Evolutionary conservation across 2,329 filamentous ascomycete species (phyloP).

Genomic region (Cercospora canescens): DNA sequence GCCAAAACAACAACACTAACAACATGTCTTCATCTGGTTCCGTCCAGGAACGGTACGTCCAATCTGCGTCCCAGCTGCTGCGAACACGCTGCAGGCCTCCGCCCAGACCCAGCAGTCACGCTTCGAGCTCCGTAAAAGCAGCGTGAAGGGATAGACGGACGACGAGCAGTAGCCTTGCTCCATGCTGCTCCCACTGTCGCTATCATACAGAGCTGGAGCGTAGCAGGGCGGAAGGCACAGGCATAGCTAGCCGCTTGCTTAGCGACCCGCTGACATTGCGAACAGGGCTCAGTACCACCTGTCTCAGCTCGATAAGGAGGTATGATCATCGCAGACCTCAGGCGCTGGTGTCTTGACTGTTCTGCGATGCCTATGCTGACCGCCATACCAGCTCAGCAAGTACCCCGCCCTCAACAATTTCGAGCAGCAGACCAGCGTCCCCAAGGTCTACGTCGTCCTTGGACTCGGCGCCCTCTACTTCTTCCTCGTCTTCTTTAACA

Average conservation of each 20-base stretch:
- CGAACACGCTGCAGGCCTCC: not conserved
- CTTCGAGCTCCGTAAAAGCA: not conserved
- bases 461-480: slow-evolving; percentile 79
- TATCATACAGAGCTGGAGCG: not conserved
- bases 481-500: slow-evolving; percentile 91
- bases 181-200: not conserved
- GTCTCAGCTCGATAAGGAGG: slow-evolving; percentile 79
- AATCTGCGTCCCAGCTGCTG: not conserved
- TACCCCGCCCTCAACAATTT: slow-evolving; percentile 82
- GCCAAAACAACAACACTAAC: not conserved
- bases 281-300: slow-evolving; percentile 57
- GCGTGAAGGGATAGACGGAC: not conserved
- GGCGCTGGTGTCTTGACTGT: not conserved
- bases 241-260: slow-evolving; percentile 7
- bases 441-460: slow-evolving; percentile 82
- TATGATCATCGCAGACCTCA: slow-evolving; percentile 37
- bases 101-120: not conserved
- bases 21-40: slow-evolving; percentile 20
- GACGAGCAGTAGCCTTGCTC: not conserved
- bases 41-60: slow-evolving; percentile 30
- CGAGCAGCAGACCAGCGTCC: slow-evolving; percentile 78
- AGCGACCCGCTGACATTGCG: slow-evolving; percentile 16
- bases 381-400: slow-evolving; percentile 68
- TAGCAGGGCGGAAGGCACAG: not conserved
- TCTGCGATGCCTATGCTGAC: not conserved